Evolutionary conservation across 139 green algal genomes (phyloP).

Genomic region (Bryopsis sp.): DNA sequence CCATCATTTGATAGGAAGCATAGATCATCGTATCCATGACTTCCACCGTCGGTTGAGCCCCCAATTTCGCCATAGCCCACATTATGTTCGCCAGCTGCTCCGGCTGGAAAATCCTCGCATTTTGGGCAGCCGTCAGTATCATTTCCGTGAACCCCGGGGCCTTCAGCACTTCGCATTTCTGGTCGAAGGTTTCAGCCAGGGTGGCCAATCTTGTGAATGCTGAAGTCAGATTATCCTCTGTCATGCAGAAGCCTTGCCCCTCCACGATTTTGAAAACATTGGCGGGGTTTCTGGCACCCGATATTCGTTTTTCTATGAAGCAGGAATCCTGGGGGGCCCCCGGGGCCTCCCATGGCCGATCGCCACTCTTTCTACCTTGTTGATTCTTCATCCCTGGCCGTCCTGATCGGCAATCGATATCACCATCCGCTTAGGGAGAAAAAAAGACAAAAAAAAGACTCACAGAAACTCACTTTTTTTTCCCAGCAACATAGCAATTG

Average conservation of each 20-base stretch:
- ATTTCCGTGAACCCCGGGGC: conserved; percentile 5
- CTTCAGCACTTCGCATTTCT: background rate
- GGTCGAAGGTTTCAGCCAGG: background rate
- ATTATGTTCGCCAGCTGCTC: conserved; percentile 1
- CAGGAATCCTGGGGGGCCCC: background rate
- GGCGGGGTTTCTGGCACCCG: background rate
- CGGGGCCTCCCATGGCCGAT: background rate
- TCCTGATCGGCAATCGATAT: no score
- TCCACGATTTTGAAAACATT: background rate
- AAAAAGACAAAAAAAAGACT: no score
- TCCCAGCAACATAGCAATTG: no score
- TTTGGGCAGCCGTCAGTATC: conserved; percentile 10
- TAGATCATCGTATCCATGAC: conserved; percentile 10
- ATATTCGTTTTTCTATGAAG: conserved; percentile 17
- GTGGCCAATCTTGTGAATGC: background rate
- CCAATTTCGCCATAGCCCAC: conserved; percentile 1
- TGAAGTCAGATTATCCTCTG: background rate
- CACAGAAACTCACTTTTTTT: no score
- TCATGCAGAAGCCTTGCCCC: conserved; percentile 6
- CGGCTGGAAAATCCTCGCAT: background rate
- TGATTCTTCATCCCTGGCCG: no score
- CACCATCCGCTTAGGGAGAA: no score
- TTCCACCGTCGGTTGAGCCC: conserved; percentile 2
- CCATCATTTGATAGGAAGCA: background rate
- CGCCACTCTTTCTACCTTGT: no score